Evolutionary conservation across 352 stramenopile genomes (phyloP).

Genomic region (Pythium plurisporium): DNA sequence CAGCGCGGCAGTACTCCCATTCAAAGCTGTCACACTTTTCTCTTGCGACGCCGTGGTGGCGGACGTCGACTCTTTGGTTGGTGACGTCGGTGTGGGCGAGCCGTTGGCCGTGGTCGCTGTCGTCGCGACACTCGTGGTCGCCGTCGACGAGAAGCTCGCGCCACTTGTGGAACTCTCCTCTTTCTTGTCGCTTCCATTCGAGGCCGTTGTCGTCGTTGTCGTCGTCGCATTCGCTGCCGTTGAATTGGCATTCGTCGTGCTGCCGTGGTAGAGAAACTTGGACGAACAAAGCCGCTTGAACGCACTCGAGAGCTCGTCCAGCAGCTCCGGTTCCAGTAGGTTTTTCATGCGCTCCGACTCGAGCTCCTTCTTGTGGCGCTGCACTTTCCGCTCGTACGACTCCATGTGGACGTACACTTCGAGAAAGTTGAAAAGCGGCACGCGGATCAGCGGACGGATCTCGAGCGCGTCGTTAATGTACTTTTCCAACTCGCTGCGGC

Average conservation of each 20-base stretch:
- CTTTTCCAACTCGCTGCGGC: slow-evolving; percentile 78
- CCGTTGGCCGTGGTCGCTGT: background rate
- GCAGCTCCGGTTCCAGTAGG: slow-evolving; percentile 47
- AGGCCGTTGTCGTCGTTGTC: background rate
- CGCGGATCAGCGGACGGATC: slow-evolving; percentile 71
- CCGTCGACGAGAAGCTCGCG: slow-evolving; percentile 10
- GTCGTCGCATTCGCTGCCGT: background rate
- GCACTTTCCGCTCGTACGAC: slow-evolving; percentile 80
- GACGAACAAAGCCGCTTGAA: slow-evolving; percentile 81
- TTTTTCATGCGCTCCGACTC: slow-evolving; percentile 88
- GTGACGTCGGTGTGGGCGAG: slow-evolving; percentile 31
- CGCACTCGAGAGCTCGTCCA: slow-evolving; percentile 69
- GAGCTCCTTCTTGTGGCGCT: slow-evolving; percentile 83
- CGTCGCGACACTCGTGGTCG: background rate
- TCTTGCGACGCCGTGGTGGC: background rate
- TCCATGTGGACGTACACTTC: slow-evolving; percentile 87
- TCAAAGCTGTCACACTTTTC: slow-evolving; percentile 35
- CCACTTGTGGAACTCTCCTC: slow-evolving; percentile 12
- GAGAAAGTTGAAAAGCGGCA: slow-evolving; percentile 87
- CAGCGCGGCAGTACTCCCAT: slow-evolving; percentile 31
- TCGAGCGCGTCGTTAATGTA: slow-evolving; percentile 87
- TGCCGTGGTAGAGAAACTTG: slow-evolving; percentile 80
- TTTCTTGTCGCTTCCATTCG: slow-evolving; percentile 18
- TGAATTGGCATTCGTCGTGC: slow-evolving; percentile 9
- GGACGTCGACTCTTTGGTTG: slow-evolving; percentile 32